Conservation (phyloP, 352 stramenopile species). For the Phytopythium kandeliae region DNA sequence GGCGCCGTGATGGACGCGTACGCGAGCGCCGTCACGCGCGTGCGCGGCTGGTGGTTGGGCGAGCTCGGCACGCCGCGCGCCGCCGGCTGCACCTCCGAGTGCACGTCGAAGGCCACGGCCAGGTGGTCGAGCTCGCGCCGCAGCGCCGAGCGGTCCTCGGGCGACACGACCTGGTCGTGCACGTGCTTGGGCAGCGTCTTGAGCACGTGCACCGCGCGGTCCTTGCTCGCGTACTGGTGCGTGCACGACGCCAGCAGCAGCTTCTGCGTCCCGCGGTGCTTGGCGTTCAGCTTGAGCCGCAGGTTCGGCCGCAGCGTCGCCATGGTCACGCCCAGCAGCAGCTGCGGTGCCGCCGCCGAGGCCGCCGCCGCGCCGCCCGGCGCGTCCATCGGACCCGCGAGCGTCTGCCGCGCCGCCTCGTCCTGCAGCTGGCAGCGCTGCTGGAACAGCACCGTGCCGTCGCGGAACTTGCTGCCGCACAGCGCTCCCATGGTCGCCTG, state of each 20-base stretch:
- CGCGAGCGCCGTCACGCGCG: slow-evolving; percentile 45
- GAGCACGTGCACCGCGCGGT: slow-evolving; percentile 49
- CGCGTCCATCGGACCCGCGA: slow-evolving; percentile 7
- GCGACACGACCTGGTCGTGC: slow-evolving; percentile 45
- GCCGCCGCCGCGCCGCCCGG: slow-evolving; percentile 1
- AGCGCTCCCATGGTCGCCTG: slow-evolving; percentile 42
- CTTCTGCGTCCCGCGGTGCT: slow-evolving; percentile 27
- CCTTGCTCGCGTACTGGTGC: slow-evolving; percentile 30
- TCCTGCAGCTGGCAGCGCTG: slow-evolving; percentile 33
- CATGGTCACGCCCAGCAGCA: slow-evolving; percentile 36
- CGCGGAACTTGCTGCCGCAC: slow-evolving; percentile 30
- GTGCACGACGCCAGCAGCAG: slow-evolving; percentile 44
- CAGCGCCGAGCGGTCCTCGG: slow-evolving; percentile 43
- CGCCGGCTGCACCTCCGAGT: slow-evolving; percentile 13
- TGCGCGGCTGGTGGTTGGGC: slow-evolving; percentile 21
- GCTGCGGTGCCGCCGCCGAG: slow-evolving; percentile 12
- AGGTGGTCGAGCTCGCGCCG: slow-evolving; percentile 56
- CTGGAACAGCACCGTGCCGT: slow-evolving; percentile 35
- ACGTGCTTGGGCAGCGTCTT: slow-evolving; percentile 53
- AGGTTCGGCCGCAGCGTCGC: slow-evolving; percentile 29
- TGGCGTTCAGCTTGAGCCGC: slow-evolving; percentile 21
- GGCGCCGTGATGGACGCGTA: slow-evolving; percentile 45
- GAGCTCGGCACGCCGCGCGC: slow-evolving; percentile 22
- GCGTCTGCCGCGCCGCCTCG: slow-evolving; percentile 15
- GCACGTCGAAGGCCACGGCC: slow-evolving; percentile 51